Evolutionary conservation across 2,329 filamentous ascomycete species (phyloP), one percentile per base, ranked within the genome.

Genomic region (Domatiomyces globalis): DNA sequence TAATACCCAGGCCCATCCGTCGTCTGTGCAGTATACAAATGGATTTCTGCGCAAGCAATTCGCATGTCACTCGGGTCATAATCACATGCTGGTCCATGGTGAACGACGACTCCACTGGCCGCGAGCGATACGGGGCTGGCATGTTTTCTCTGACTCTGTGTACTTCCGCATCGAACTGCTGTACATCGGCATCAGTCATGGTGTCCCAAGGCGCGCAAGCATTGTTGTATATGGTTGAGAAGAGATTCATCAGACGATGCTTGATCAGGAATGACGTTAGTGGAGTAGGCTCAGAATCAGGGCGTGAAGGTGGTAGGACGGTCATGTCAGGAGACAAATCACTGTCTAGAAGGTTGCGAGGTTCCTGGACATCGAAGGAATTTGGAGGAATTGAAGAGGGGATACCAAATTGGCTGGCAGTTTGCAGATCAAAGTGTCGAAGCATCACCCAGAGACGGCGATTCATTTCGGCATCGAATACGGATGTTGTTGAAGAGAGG

Each of bases 21-120:
- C 45, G 20, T 18, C 45, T 68, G 58, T 80, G 76, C n/a, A 80
- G 60, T 1, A 78, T 71, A 29, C 73, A 70, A 47, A 71, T 70
- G 7, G 72, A 65, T 58, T 76, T 76, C 45, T 73, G 70, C 57
- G 73, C 75, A 4, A 76, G 63, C 4, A 78, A 61, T 17, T 77
- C 70, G 19, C 79, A 60, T 43, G 72, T 75, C 54, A 76, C 70
- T 4, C 73, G 68, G 20, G 69, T 68, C 65, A 79, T 73, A 29
- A 80, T 69, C 7, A 75, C 57, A n/a, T 72, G 67, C 1, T 74
- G 66, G 1, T 71, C 62, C 48, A 78, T 74, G 2, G 69, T 70
- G 18, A 78, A 67, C 4, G 69, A 73, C 22, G 55, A 43, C 6
- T 51, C 51, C 46, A 61, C 53, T 5, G 58, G 57, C 49, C 51